These are phyloP conservation scores for Tolypocladium endophyticum DNA, from an alignment of 2,329 filamentous ascomycete genomes.

Conservation along the genomic window DNA sequence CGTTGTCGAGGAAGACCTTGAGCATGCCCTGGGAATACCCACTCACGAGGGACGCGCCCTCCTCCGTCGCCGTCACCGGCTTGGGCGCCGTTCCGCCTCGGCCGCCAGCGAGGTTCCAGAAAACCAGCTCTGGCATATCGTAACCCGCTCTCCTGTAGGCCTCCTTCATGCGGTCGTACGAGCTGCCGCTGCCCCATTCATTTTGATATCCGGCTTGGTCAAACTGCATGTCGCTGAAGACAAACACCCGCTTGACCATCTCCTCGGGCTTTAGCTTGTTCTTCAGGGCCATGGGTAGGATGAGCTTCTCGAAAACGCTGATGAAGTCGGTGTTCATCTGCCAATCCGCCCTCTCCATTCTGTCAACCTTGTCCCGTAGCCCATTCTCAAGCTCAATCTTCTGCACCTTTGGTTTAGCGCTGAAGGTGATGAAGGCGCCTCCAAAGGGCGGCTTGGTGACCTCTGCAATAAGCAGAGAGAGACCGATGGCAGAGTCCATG, in stretches of 20 bases:
- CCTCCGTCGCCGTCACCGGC: slow-evolving; percentile 33
- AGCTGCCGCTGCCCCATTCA: slow-evolving; percentile 29
- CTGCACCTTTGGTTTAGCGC: slow-evolving; percentile 25
- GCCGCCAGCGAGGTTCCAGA: slow-evolving; percentile 44
- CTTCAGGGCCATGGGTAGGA: slow-evolving; percentile 41
- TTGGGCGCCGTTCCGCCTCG: slow-evolving; percentile 29
- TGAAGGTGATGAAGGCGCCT: slow-evolving; percentile 46
- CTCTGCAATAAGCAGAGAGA: slow-evolving; percentile 45
- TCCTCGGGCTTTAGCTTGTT: slow-evolving; percentile 41
- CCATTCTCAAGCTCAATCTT: slow-evolving; percentile 24
- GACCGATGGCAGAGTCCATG: slow-evolving; percentile 42
- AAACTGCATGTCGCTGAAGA: slow-evolving; percentile 54
- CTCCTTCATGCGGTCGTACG: slow-evolving; percentile 37
- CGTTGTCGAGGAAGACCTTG: slow-evolving; percentile 44
- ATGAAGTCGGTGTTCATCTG: slow-evolving; percentile 39
- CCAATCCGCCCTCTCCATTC: slow-evolving; percentile 23
- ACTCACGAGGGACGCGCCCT: slow-evolving; percentile 38
- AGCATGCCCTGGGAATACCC: slow-evolving; percentile 48
- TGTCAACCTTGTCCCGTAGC: slow-evolving; percentile 29
- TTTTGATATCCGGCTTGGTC: too few relatives aligned
- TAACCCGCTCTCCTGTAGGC: slow-evolving; percentile 39
- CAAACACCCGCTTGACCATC: slow-evolving; percentile 51
- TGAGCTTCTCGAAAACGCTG: slow-evolving; percentile 40
- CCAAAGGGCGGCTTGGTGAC: slow-evolving; percentile 41
- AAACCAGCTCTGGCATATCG: slow-evolving; percentile 47